Conservation (phyloP, 140 eudicot species). For the Anethum foeniculum region DNA sequence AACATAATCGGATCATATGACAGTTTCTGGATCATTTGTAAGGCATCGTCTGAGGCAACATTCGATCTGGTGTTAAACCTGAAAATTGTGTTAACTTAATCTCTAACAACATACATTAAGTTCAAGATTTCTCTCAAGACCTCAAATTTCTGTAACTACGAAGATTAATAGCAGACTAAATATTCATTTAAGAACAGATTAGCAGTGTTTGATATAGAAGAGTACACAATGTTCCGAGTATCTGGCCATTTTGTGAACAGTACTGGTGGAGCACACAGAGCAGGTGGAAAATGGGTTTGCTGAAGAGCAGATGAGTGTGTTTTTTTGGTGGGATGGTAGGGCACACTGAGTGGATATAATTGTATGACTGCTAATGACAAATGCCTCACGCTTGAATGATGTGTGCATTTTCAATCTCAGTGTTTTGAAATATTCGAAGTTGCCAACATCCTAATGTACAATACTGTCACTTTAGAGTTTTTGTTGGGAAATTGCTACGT, state of each 20-base stretch:
- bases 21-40: too few species aligned
- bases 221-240: not conserved
- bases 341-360: not conserved
- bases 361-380: not conserved
- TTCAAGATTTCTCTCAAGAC: too few species aligned
- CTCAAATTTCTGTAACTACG: too few species aligned
- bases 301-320: not conserved
- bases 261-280: not conserved
- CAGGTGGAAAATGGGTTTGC: not conserved
- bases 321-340: not conserved
- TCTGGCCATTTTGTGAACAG: not conserved
- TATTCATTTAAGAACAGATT: not conserved
- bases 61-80: too few species aligned
- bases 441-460: not conserved
- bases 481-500: not conserved
- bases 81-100: too few species aligned
- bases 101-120: not conserved
- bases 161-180: too few species aligned
- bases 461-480: not conserved
- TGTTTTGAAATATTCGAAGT: not conserved
- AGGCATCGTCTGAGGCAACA: too few species aligned
- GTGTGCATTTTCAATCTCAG: not conserved
- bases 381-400: conserved; percentile 12
- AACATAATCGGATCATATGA: too few species aligned
- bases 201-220: not conserved